Evolutionary conservation across 805 yeast genomes (phyloP), one percentile per base, ranked within the genome.

Genomic region (Metschnikowia gruessii): DNA sequence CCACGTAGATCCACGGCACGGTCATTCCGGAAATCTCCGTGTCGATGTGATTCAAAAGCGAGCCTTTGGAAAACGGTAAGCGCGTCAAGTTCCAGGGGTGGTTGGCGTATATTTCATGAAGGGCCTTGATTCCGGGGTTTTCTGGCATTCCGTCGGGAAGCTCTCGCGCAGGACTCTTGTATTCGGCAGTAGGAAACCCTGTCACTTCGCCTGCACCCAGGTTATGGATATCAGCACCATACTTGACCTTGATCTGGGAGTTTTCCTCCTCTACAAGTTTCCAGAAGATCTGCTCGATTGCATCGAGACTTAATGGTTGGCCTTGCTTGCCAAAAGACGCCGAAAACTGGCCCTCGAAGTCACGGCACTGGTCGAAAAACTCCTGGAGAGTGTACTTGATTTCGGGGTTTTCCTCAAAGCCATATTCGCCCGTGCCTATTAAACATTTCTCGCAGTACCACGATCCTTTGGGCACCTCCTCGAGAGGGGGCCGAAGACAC

Each of bases 1-100:
- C 98, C 13, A 91, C 81, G 59, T 91, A 91, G 2, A 90, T 76
- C 98, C 98, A 91, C 0, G 98, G 98, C 16, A 87, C 78, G 0
- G 97, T 90, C 89, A 91, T 91, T 0, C 98, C 98, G 0, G 96
- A 84, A 2, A 92, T 85, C 28, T 80, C 76, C 16, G 80, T 77
- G 46, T 79, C 78, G 46, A 85, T 74, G 55, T 79, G 79, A 46
- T 82, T 81, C 42, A 87, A 67, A n/a, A 86, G 65, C 0, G 95
- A 86, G 0, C 88, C 85, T 33, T 75, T 65, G 11, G 84, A 78
- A 62, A 75, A 81, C 0, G 96, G 95, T 18, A 89, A 64, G 49
- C 80, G 81, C 16, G 87, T 80, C 52, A 88, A 67, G 58, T 88
- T 88, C 81, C 88, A 87, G 1, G 90, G 85, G 51, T 85, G 89